Conservation (phyloP, 495 filamentous ascomycete species). For the Penicillium cataractarum region DNA sequence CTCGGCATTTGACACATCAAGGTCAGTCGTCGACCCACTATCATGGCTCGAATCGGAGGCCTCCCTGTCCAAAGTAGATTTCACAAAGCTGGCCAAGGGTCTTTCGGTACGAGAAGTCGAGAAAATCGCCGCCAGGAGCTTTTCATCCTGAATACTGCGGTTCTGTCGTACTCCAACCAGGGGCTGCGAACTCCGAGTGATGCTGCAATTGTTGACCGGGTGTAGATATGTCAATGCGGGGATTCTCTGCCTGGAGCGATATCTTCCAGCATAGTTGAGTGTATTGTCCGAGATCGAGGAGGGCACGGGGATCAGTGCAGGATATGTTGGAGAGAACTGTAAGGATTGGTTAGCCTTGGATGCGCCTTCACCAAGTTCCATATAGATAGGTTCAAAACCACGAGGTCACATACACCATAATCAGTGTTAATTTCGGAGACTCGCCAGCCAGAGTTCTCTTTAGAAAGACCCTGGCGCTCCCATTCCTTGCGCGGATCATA, state of each 20-base stretch:
- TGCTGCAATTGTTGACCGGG: constrained; percentile 95
- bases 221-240: constrained; percentile 91
- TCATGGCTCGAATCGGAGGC: constrained; percentile 61
- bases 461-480: constrained; percentile 75
- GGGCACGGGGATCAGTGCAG: constrained; percentile 80
- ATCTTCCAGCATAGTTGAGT: constrained; percentile 88
- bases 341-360: constrained; percentile 31
- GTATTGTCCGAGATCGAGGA: constrained; percentile 92
- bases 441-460: constrained; percentile 83
- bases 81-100: constrained; percentile 48
- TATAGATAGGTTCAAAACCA: neutral
- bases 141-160: constrained; percentile 94
- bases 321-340: constrained; percentile 95
- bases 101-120: constrained; percentile 64
- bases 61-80: constrained; percentile 51
- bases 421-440: constrained; percentile 88
- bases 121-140: constrained; percentile 90
- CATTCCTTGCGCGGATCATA: constrained; percentile 86
- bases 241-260: constrained; percentile 85
- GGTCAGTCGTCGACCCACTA: constrained; percentile 49
- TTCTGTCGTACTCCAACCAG: constrained; percentile 85
- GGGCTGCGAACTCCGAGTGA: constrained; percentile 93
- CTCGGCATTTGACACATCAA: constrained; percentile 60
- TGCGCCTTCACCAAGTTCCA: neutral
- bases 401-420: constrained; percentile 58